phyloP scores from a whole-genome alignment of 805 yeast genomes.

The Wickerhamiella qilinensis region DNA sequence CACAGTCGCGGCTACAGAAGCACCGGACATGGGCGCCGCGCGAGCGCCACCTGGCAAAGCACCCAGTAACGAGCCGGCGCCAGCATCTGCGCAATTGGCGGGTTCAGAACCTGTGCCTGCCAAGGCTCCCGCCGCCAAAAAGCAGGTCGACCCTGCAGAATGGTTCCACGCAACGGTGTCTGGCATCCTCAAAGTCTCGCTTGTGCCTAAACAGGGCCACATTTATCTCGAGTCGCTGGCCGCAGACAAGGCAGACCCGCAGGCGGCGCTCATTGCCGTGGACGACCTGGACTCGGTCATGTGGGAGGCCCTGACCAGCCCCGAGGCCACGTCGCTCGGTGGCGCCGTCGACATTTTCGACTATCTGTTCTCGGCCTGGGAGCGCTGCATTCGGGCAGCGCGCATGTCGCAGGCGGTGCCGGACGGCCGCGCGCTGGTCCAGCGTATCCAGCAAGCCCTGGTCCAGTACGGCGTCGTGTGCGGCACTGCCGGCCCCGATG shows the following conservation, averaged over 20 bases:
- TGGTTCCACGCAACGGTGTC: neutral
- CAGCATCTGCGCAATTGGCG: neutral
- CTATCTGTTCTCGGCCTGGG: slow-evolving; percentile 7
- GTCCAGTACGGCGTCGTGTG: slow-evolving; percentile 9
- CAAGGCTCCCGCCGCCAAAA: neutral
- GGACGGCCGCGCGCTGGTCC: slow-evolving; percentile 1
- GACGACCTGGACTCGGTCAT: slow-evolving; percentile 4
- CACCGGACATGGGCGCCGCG: too few species aligned
- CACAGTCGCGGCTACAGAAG: too few species aligned
- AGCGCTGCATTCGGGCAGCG: slow-evolving; percentile 5
- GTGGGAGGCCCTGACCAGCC: slow-evolving; percentile 4
- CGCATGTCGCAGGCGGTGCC: slow-evolving; percentile 1
- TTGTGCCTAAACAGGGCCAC: neutral
- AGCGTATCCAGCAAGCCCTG: slow-evolving; percentile 4
- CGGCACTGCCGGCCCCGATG: slow-evolving; percentile 12
- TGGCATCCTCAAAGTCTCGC: neutral
- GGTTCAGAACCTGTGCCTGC: neutral
- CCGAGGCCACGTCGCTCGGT: neutral
- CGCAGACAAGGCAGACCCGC: neutral
- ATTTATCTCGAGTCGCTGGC: neutral
- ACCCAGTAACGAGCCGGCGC: too few species aligned
- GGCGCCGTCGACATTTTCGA: slow-evolving; percentile 2
- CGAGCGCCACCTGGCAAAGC: too few species aligned
- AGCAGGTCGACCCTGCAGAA: neutral
- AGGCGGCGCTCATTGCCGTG: neutral